Evolutionary conservation across 352 stramenopile species (phyloP), one percentile per base, ranked within the genome.

Genomic region (Plasmopara muralis): DNA sequence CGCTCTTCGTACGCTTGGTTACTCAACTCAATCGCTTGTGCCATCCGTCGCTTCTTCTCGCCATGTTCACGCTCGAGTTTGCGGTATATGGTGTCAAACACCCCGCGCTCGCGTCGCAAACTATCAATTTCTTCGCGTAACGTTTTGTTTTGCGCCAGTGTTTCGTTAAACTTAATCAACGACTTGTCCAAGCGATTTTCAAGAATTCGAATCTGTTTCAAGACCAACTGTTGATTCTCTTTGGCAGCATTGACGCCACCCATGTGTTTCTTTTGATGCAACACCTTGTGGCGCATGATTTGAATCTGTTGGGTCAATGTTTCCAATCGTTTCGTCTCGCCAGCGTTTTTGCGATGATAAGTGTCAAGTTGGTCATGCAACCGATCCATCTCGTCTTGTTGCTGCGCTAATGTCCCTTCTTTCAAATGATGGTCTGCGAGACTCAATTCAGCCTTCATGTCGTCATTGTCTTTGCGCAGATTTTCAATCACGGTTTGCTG

Each of bases 141-240:
- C 18, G 77, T 60, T 59, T 97, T 97, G 64, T 98, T 98, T 33
- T 92, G 70, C 12, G 89, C 87, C 7, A 98, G 76, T 40, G 86
- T 86, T 61, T 98, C 93, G 65, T 98, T 98, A 53, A 98, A 98
- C 65, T 98, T 98, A 30, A 98, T 72, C 13, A 98, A 72, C 25
- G 93, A 95, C 71, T 98, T 97, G 71, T 98, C 94, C 37, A 98
- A 74, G 1, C 91, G 81, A 68, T 97, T 98, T 61, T 98, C 95
- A n/a, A 98, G 69, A 45, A 98, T 97, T 35, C 80, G 79, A 43
- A 98, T 97, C 74, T 98, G 93, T 69, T 98, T 98, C 64, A 92
- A 80, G 25, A 98, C 81, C 74, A 97, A 95, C 62, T 94, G 77
- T 51, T 97, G 84, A 68, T 97, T 98, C 66, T 98, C 94, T 34